These are phyloP conservation scores for Zea mays DNA, from an alignment of 176 grass and related monocot genomes.

Conservation along the genomic window DNA sequence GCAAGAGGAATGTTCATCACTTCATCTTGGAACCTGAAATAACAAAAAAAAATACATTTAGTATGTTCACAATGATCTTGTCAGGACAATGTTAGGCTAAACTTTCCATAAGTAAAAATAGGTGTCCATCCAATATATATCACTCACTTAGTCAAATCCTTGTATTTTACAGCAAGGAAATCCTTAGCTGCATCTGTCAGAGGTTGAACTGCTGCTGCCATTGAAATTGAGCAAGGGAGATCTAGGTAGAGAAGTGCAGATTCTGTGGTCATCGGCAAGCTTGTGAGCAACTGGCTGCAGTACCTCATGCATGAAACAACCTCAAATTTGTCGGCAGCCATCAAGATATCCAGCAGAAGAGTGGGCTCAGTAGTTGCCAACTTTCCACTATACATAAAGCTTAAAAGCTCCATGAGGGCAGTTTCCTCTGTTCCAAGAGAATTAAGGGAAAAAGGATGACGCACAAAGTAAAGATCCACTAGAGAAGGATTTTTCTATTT, in stretches of 20 bases:
- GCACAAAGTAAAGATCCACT: neutral
- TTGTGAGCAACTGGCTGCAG: constrained; percentile 84
- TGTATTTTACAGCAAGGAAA: constrained; percentile 61
- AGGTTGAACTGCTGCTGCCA: constrained; percentile 58
- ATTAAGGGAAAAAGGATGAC: neutral
- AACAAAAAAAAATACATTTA: neutral
- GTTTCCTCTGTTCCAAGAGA: constrained; percentile 81
- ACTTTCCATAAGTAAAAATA: neutral
- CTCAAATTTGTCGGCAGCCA: constrained; percentile 95
- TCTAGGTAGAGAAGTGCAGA: constrained; percentile 90
- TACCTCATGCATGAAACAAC: constrained; percentile 93
- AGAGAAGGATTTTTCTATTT: neutral
- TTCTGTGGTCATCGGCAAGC: constrained; percentile 73
- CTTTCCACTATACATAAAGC: constrained; percentile 89
- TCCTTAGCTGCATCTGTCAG: constrained; percentile 65
- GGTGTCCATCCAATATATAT: constrained; percentile 1
- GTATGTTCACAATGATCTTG: neutral
- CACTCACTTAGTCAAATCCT: constrained; percentile 67
- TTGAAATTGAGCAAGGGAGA: constrained; percentile 73
- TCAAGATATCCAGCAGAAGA: constrained; percentile 74
- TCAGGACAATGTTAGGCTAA: neutral
- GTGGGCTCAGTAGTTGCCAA: constrained; percentile 59
- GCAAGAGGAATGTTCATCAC: constrained; percentile 72
- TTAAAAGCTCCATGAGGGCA: constrained; percentile 80
- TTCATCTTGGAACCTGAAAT: constrained; percentile 72